phyloP scores from a whole-genome alignment of 345 rosid genomes.

The Ceriops tagal region DNA sequence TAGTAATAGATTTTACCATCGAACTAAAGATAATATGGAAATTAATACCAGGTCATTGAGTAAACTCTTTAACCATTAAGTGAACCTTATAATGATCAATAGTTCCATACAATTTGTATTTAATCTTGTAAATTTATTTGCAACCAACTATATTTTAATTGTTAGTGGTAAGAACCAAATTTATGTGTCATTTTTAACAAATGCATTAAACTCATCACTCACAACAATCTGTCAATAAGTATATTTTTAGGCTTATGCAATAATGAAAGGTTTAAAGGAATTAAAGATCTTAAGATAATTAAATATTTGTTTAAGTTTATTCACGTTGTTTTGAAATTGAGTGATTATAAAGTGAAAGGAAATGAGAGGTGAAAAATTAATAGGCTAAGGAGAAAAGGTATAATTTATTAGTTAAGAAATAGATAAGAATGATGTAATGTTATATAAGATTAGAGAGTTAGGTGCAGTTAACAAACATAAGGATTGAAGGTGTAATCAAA shows the following conservation, averaged over 20 bases:
- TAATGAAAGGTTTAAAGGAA: neutral
- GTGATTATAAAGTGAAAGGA: neutral
- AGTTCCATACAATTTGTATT: neutral
- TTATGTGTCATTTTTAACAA: neutral
- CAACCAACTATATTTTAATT: neutral
- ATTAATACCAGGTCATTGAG: neutral
- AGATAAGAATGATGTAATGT: no score
- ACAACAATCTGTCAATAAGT: neutral
- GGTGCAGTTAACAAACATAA: no score
- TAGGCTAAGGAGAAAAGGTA: neutral
- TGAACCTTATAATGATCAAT: neutral
- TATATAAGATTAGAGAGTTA: no score
- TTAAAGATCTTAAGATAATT: neutral
- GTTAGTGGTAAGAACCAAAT: neutral
- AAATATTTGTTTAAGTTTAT: neutral
- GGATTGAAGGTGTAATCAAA: no score
- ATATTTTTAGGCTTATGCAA: neutral
- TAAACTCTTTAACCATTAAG: neutral
- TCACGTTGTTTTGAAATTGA: neutral
- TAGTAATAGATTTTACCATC: neutral
- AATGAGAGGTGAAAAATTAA: neutral
- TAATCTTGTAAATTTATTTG: neutral
- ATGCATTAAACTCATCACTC: neutral
- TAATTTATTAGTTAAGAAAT: neutral
- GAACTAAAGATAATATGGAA: neutral